Base-by-base conservation (phyloP, 1,284 basidiomycete genomes). In the Ceratobasidium papillatum region DNA sequence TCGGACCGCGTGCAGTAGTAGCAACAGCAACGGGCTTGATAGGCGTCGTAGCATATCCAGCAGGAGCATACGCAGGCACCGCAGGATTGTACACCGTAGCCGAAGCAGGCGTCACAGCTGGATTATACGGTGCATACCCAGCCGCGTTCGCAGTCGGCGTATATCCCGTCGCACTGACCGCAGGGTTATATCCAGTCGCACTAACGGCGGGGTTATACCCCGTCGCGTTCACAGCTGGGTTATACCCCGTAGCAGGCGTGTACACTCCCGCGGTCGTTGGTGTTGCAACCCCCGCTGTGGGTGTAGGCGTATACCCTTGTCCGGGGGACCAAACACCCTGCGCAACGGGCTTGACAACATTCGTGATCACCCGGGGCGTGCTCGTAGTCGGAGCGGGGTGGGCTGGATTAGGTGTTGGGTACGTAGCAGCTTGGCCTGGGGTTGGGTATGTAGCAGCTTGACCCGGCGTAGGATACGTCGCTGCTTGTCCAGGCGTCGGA, bases 241-340 rank as follows among this genome's bases (percentile, higher is more conserved):
- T 36, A 34, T 59, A 41, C 32, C 32, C 36, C 7, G 56, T 34
- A 5, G 56, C 36, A 51, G 47, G 63, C 25, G 41, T 68, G 38
- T 68, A 68, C 30, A 27, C 49, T 30, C 56, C 49, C 36, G 65
- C 36, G 7, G 49, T 27, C 36, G 65, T 56, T 3, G 30, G 36
- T 22, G 25, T 34, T 30, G 25, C 52, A 36, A 25, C 49, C 22
- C 49, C 49, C 7, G n/a, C n/a, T n/a, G n/a, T n/a, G n/a, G n/a
- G n/a, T n/a, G 32, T 9, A 38, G 65, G 32, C n/a, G 49, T 56
- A 25, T 68, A 68, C 36, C 65, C 65, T 34, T 68, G 65, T 19
- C 65, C 65, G 25, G 65, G 65, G n/a, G 65, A 68, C 65, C 65
- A 68, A 41, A 68, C 65, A 34, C 65, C 65, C 30, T 68, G 65